These are phyloP conservation scores for Gossypium bickii DNA, from an alignment of 345 rosid species.

Conservation along the genomic window DNA sequence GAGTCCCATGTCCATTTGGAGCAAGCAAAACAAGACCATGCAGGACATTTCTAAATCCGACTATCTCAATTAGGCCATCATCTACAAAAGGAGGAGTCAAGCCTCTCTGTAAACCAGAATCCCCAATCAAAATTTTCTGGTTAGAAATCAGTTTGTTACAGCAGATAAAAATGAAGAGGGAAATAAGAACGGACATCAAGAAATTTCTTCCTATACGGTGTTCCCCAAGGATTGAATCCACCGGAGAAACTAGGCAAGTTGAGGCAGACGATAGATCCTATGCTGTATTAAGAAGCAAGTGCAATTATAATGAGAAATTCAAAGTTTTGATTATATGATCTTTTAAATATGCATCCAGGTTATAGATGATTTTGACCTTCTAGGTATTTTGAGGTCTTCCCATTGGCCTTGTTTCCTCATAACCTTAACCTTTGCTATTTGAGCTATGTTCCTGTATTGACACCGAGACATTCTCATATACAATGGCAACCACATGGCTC, in stretches of 20 bases:
- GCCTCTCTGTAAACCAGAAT: slow-evolving; percentile 33
- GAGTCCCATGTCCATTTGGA: slow-evolving; percentile 63
- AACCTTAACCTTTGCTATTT: slow-evolving; percentile 47
- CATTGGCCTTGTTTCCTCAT: slow-evolving; percentile 51
- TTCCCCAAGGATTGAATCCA: slow-evolving; percentile 76
- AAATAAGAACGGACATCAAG: slow-evolving; percentile 35
- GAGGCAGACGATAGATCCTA: slow-evolving; percentile 68
- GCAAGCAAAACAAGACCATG: slow-evolving; percentile 53
- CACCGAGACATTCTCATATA: not conserved
- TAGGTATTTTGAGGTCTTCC: slow-evolving; percentile 58
- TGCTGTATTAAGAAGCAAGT: slow-evolving; percentile 35
- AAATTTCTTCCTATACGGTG: slow-evolving; percentile 42
- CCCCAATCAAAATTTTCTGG: not conserved
- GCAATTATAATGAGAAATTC: not conserved
- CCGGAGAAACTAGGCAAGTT: slow-evolving; percentile 80
- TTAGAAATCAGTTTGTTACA: not conserved
- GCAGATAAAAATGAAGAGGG: slow-evolving; percentile 4
- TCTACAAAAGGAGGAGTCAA: slow-evolving; percentile 57
- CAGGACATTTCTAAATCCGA: slow-evolving; percentile 58
- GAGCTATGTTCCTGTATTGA: slow-evolving; percentile 52
- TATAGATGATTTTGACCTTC: slow-evolving; percentile 27
- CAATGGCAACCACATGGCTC: not conserved
- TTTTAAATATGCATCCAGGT: not conserved
- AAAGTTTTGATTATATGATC: slow-evolving; percentile 1
- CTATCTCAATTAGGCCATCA: slow-evolving; percentile 53